phyloP scores from a whole-genome alignment of 2,329 filamentous ascomycete species.

The Thielaviopsis populi region DNA sequence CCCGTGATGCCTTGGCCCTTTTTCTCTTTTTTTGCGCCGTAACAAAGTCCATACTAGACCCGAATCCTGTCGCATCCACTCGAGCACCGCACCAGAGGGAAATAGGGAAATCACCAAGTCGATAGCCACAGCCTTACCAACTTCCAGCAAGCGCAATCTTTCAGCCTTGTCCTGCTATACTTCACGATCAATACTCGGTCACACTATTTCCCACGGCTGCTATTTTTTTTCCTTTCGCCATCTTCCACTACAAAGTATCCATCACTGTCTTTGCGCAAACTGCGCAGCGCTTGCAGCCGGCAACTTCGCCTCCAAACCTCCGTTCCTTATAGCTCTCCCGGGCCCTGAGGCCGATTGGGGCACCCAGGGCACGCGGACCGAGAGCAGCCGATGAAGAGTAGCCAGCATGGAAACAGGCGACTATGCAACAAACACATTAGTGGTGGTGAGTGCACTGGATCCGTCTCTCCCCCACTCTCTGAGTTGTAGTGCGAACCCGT shows the following conservation, averaged over 20 bases:
- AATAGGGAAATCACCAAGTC: neutral
- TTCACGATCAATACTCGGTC: neutral
- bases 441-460: conserved; percentile 33
- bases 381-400: neutral
- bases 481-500: neutral
- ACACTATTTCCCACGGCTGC: neutral
- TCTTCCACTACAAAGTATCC: neutral
- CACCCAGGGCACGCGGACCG: conserved; percentile 12
- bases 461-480: neutral
- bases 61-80: neutral
- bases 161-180: neutral
- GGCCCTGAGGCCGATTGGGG: conserved; percentile 15
- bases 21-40: neutral
- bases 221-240: neutral
- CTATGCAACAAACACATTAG: conserved; percentile 46
- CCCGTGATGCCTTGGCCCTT: neutral
- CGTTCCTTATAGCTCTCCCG: neutral
- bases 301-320: neutral
- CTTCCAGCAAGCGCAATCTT: neutral
- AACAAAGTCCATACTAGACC: neutral
- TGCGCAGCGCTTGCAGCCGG: neutral
- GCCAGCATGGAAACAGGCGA: conserved; percentile 47
- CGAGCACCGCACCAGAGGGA: no score
- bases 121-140: neutral
- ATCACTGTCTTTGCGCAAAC: neutral